Conservation (phyloP, 768 basidiomycete genomes). For the Trichaptum fuscoviolaceum region DNA sequence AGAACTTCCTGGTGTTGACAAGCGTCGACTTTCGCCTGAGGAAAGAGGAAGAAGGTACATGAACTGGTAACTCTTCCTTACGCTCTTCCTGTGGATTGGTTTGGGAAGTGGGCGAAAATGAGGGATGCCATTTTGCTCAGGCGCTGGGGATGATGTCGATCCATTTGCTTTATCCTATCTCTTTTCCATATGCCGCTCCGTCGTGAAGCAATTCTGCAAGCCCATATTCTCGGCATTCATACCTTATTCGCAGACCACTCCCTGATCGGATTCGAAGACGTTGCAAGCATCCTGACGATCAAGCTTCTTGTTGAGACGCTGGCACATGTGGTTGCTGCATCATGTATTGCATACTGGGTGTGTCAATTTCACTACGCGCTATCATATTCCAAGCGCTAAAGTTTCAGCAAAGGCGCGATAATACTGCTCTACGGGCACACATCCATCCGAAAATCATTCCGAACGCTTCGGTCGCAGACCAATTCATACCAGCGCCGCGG, state of each 20-base stretch:
- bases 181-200: no score
- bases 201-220: slow-evolving; percentile 88
- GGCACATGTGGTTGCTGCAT: slow-evolving; percentile 87
- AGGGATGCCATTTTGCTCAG: no score
- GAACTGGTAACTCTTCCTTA: no score
- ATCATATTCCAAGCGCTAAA: slow-evolving; percentile 1
- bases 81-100: no score
- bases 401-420: slow-evolving; percentile 68
- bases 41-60: no score
- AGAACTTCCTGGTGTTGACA: no score
- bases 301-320: slow-evolving; percentile 85
- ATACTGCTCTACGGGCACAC: slow-evolving; percentile 81
- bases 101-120: no score
- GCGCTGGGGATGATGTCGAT: no score
- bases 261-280: slow-evolving; percentile 94
- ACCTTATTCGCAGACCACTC: slow-evolving; percentile 98
- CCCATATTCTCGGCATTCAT: slow-evolving; percentile 79
- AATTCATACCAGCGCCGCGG: slow-evolving; percentile 63
- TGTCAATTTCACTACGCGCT: slow-evolving; percentile 20
- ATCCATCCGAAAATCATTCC: slow-evolving; percentile 65
- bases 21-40: no score
- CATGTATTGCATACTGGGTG: slow-evolving; percentile 95
- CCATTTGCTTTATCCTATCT: no score
- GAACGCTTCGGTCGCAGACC: slow-evolving; percentile 81
- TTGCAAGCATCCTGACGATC: slow-evolving; percentile 95